Evolutionary conservation across 2,329 filamentous ascomycete genomes (phyloP), one percentile per base, ranked within the genome.

Genomic region (Xylaria sp.): DNA sequence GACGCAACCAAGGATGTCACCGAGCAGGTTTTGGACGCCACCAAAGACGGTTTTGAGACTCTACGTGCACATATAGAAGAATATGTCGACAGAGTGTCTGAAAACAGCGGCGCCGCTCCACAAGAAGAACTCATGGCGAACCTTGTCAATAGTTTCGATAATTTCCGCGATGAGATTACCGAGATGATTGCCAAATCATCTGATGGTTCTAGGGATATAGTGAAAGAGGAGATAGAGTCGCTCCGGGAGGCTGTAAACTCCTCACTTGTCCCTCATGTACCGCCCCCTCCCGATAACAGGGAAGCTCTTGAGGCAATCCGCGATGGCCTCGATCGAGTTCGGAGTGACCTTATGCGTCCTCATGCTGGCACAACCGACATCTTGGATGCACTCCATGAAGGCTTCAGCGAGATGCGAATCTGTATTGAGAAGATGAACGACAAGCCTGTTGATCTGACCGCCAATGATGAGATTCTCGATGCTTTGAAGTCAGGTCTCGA

Each of bases 381-480:
- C 11, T 85, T 98, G 1, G 93, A 97, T 77, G 92, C 94, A 0
- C 84, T 98, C 63, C 94, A 97, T 67, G 94, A 97, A 78, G 94
- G 94, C 1, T 86, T 98, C 6, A 90, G 92, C 70, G 90, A 91
- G 57, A 84, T 98, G 9, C 89, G 92, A 31, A 84, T 85, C 33
- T 91, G 93, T 69, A 91, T 98, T 66, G 94, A 97, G 67, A 86
- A 85, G 76, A 86, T 96, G 17, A 85, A 89, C 26, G 90, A 95
- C 77, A 96, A 93, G 81, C 92, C 94, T 5, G 83, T 89, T 0
- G 94, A 97, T 74, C 86, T 95, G 79, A 94, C 92, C 0, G 90
- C 93, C 66, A 95, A 92, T 68, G 93, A 97, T 72, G 94, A 97
- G 80, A 94, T 97, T 61, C 85, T 97, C 0, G 93, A 97, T 68